Base-by-base conservation (phyloP, 108 stramenopile genomes). In the Cyclotella sp. region DNA sequence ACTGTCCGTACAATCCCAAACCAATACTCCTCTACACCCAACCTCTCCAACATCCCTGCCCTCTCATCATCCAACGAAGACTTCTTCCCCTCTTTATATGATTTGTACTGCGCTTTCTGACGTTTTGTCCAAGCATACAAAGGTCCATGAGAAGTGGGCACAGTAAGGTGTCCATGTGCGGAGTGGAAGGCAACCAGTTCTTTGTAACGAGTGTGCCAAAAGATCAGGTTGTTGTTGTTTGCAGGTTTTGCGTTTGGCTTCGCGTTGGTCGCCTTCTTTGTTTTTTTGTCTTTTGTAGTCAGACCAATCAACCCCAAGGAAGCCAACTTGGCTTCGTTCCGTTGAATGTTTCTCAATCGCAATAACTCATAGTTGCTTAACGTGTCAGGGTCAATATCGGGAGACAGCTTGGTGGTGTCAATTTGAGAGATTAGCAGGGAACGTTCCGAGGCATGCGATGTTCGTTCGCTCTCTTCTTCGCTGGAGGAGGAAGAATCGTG, bases 361-460 rank as follows among this genome's bases (percentile, higher is more conserved):
- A 78, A 64, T 27, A 78, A 58, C 57, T 78, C 77, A 47, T 78
- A 78, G 22, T 78, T 63, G 0, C 69, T 63, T 29, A 78, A 61
- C 2, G 30, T 49, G 7, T 57, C 46, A 0, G 26, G 62, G 39
- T 75, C 27, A 18, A 43, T 57, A 10, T 39, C 54, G 24, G 70
- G 70, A 22, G 63, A 64, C 12, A 64, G 63, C 45, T 64, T 64
- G 45, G 44, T 21, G 16, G 24, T 2, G 26, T 64, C 63, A 64
- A 64, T 64, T 22, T 64, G 27, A 13, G 43, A 21, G 1, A 64
- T 47, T 44, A 64, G 43, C 0, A 18, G 16, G 44, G 63, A 21
- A 1, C 49, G 18, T 19, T 51, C 49, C n/a, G 19, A 19, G 3
- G 49, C 3, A 8, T 51, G 3, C 19, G 18, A 19, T 3, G 19